Evolutionary conservation across 176 grass and related monocot species (phyloP).

Genomic region (Calamus simplicifolius): DNA sequence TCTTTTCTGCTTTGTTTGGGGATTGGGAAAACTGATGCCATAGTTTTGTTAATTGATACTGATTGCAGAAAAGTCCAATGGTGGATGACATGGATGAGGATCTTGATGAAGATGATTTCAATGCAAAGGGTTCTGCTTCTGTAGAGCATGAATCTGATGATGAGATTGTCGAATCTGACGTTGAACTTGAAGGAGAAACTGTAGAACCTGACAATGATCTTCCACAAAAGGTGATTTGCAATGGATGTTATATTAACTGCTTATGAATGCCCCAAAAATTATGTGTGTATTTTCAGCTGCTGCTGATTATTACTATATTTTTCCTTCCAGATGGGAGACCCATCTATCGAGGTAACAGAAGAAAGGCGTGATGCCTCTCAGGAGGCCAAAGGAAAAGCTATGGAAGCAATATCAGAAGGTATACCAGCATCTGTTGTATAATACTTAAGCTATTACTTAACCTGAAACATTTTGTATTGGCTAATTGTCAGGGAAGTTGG

Average conservation of each 20-base stretch:
- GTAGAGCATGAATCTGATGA: constrained; percentile 87
- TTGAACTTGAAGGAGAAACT: constrained; percentile 79
- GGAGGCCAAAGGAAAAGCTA: constrained; percentile 66
- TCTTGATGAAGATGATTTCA: constrained; percentile 27
- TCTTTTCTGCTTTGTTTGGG: not conserved
- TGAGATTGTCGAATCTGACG: constrained; percentile 85
- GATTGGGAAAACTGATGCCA: not conserved
- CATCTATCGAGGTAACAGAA: constrained; percentile 67
- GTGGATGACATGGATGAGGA: constrained; percentile 55
- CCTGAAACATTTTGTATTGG: not conserved
- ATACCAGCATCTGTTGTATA: not conserved
- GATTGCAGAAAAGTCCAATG: constrained; percentile 24
- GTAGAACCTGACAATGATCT: constrained; percentile 74
- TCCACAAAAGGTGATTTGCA: constrained; percentile 60
- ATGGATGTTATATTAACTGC: not conserved
- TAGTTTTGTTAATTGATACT: constrained; percentile 3
- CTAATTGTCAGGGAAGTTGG: constrained; percentile 54
- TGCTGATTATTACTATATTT: not conserved
- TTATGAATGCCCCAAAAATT: too few species aligned
- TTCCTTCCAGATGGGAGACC: constrained; percentile 71
- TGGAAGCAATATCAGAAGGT: constrained; percentile 95
- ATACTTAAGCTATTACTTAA: not conserved
- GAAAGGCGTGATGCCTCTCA: constrained; percentile 86
- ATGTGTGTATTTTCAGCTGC: too few species aligned
- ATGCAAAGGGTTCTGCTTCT: constrained; percentile 39